Evolutionary conservation across 192 early-diverging fungal species (phyloP), one percentile per base, ranked within the genome.

Genomic region (Mortierella antarctica): DNA sequence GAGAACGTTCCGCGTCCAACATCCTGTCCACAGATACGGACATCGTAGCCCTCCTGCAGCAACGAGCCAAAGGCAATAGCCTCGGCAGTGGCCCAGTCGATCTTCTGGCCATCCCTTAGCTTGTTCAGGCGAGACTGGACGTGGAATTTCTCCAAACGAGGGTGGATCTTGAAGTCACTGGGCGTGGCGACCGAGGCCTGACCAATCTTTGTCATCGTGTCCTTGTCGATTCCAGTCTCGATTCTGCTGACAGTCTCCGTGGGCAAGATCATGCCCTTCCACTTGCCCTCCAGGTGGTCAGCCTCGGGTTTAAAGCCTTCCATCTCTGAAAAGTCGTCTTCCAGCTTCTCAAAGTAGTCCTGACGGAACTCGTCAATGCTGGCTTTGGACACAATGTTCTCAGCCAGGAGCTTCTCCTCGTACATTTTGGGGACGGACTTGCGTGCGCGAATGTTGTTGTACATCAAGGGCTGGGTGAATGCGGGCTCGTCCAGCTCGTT

Each of bases 401-500:
- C 88, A 6, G 78, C 85, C 31, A 91, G 49, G 47, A 97, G 70
- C 65, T 93, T 88, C 59, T 93, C 89, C 84, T 99, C 95, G 71
- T 97, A 99, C 46, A 93, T 72, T 53, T 87, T 88, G 17, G 96
- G 95, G 13, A 99, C 94, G 55, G 93, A 94, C 57, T 89, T 89
- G 53, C 95, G 91, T 0, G 88, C 77, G 44, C 97, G 89, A 71
- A 99, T 99, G 57, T 92, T 95, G 67, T 93, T 91, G 88, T 99
- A 99, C 97, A 99, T 99, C 51, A 90, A 79, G 7, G 97, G 97
- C 79, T 99, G 97, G 0, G 97, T 99, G 81, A 96, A 98, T 56
- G 93, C 95, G 21, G 97, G 97, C 86, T 99, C 97, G 67, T 99
- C 97, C 13, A 99, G 85, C 77, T 99, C 97, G 71, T 99, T 99